Conservation (phyloP, 169 alveolate genomes). For the Plasmodium adleri region DNA sequence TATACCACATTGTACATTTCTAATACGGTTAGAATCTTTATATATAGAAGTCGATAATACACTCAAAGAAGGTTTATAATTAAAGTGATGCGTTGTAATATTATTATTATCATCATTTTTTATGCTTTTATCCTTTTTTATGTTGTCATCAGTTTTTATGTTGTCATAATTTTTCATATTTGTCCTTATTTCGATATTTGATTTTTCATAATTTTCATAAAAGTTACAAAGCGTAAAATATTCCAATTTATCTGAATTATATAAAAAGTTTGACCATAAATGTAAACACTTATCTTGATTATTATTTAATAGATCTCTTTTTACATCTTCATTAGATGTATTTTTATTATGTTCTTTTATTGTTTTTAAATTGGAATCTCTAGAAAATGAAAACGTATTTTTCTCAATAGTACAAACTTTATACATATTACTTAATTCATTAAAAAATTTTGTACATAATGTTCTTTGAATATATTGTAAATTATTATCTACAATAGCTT, state of each 20-base stretch:
- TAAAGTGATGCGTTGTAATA: conserved; percentile 42
- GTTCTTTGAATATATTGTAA: conserved; percentile 74
- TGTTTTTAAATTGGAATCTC: conserved; percentile 43
- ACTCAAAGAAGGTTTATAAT: conserved; percentile 56
- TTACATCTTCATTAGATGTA: neutral
- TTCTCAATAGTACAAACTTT: conserved; percentile 75
- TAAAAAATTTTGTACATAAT: conserved; percentile 74
- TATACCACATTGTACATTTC: conserved; percentile 38
- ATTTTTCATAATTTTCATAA: conserved; percentile 52
- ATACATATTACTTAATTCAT: conserved; percentile 77
- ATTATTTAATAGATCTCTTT: neutral
- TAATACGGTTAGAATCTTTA: conserved; percentile 64
- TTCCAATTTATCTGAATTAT: conserved; percentile 62
- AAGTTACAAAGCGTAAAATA: conserved; percentile 34
- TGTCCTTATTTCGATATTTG: conserved; percentile 34
- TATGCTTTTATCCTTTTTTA: neutral
- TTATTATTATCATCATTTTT: neutral
- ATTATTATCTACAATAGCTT: conserved; percentile 79
- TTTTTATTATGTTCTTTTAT: conserved; percentile 15
- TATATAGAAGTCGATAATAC: conserved; percentile 35
- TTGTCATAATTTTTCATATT: neutral
- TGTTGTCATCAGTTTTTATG: neutral
- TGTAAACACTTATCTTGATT: conserved; percentile 50
- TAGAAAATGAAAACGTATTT: conserved; percentile 53
- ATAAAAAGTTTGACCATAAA: conserved; percentile 64